These are phyloP conservation scores for Solanum lignicaule DNA, from an alignment of 257 asterid species.

Conservation along the genomic window DNA sequence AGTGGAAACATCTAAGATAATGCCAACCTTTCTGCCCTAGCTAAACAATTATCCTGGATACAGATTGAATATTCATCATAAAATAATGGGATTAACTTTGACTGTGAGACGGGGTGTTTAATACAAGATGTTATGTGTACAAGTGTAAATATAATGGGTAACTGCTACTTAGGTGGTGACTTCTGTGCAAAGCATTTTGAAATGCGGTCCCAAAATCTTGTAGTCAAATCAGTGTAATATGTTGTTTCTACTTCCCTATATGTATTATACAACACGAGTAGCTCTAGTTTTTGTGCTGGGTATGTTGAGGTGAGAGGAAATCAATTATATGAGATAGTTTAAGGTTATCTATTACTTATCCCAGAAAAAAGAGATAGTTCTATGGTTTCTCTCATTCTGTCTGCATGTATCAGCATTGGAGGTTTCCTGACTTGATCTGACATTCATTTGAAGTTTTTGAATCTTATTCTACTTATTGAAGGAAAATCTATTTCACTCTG, in stretches of 20 bases:
- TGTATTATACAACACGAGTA: neutral
- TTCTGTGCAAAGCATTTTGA: neutral
- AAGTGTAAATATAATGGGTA: neutral
- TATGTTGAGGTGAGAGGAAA: neutral
- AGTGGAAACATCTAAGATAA: constrained; percentile 14
- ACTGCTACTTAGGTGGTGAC: neutral
- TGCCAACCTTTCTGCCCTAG: neutral
- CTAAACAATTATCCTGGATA: neutral
- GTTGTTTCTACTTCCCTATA: neutral
- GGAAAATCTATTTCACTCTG: neutral
- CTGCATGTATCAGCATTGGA: neutral
- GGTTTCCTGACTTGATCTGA: neutral
- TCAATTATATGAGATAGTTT: neutral
- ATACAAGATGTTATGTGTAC: neutral
- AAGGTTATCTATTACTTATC: neutral
- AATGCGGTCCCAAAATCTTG: neutral
- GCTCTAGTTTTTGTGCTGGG: neutral
- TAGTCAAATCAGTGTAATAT: neutral
- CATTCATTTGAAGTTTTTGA: neutral
- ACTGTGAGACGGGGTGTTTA: neutral
- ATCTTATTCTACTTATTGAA: neutral
- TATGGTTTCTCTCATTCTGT: neutral
- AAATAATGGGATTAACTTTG: neutral
- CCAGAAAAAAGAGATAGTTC: neutral
- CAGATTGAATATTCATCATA: neutral